Evolutionary conservation across 2,329 filamentous ascomycete genomes (phyloP), one percentile per base, ranked within the genome.

Genomic region (Beauveria varroae): DNA sequence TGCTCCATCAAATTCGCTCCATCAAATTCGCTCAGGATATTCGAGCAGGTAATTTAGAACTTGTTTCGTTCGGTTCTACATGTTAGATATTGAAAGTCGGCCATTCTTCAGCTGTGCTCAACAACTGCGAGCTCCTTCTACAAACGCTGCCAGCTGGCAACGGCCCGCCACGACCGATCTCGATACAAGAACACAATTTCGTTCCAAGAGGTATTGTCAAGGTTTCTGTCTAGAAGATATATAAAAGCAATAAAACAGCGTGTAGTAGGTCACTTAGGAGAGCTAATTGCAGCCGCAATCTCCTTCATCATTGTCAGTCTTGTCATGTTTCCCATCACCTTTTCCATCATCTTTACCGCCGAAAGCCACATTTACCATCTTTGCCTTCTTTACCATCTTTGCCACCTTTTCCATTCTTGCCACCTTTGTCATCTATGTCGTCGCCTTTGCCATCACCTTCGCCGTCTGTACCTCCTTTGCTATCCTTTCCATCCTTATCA

Each of bases 221-320:
- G 14, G 9, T 34, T 53, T 1, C 26, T 52, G 26, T 26, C 41
- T 60, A 44, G 12, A 26, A 50, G 18, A 60, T 47, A 54, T 28
- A 47, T 6, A 1, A 30, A 47, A 60, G 26, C 20, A 54, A 53
- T 46, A 4, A 37, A 53, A 28, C 28, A 34, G 43, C 30, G 47
- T 30, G 41, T 28, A 37, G 3, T 53, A 52, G 57, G 49, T 54
- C 14, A 3, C 18, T 53, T 41, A 28, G 28, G 8, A 26, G 14
- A 26, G 49, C 57, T 60, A 61, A 34, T 61, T 51, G 46, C 60
- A 61, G 37, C 60, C 60, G 10, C 60, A 61, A 40, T 56, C 60
- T 41, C 60, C 52, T 43, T 61, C 60, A 14, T 61, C 59, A 18
- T 55, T 46, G 1, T 61, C 59, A 41, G 16, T 30, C 20, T 54